Conservation (phyloP, 148 eudicot species). For the Dysphania ambrosioides region DNA sequence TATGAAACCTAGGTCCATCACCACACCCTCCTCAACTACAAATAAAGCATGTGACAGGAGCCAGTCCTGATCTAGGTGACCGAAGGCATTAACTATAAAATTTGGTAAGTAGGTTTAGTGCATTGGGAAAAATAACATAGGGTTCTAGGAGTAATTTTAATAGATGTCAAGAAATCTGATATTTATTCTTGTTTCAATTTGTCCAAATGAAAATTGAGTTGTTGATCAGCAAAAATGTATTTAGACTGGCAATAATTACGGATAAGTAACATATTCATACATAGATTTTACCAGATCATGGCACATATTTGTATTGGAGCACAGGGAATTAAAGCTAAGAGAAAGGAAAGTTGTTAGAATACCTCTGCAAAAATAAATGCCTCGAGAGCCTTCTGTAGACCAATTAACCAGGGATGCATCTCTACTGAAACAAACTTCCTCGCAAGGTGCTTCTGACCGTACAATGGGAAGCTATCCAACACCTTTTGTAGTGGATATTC, state of each 20-base stretch:
- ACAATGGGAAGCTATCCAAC: slow-evolving; percentile 63
- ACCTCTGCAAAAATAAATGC: slow-evolving; percentile 54
- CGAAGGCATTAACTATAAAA: neutral
- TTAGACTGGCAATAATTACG: neutral
- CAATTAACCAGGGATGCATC: slow-evolving; percentile 83
- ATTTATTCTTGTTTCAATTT: neutral
- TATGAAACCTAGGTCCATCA: neutral
- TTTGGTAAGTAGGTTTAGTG: neutral
- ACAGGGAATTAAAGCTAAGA: neutral
- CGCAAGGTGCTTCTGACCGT: slow-evolving; percentile 45
- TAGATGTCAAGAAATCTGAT: neutral
- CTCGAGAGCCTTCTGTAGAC: slow-evolving; percentile 80
- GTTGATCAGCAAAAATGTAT: neutral
- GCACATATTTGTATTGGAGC: neutral
- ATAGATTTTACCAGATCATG: neutral
- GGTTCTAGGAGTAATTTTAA: neutral
- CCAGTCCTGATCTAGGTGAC: slow-evolving; percentile 5
- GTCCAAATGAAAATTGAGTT: neutral
- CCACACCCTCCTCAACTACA: neutral
- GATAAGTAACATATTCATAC: neutral
- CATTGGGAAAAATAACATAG: neutral
- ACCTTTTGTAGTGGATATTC: slow-evolving; percentile 79
- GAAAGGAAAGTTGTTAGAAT: slow-evolving; percentile 9
- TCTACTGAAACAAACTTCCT: slow-evolving; percentile 65
- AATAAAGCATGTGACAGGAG: neutral